A percentile compares a stretch with the other conserved stretches of the same genome.
These are phyloP conservation scores for Leptographium flavum DNA, from an alignment of 2,329 filamentous ascomycete genomes.

Conservation along the genomic window DNA sequence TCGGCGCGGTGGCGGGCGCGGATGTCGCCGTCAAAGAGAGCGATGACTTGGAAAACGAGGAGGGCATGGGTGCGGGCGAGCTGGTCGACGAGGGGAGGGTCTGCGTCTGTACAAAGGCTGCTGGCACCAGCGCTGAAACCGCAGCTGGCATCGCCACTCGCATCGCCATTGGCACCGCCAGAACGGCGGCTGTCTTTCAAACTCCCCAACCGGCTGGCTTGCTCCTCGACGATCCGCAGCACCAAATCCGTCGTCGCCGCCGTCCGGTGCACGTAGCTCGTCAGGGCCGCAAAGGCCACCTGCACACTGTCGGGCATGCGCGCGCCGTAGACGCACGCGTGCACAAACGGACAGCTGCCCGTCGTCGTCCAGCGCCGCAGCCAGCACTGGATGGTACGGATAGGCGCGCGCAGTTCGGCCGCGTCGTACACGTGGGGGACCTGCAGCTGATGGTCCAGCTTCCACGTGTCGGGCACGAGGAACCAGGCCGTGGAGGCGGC, in stretches of 20 bases:
- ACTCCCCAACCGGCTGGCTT: constrained; percentile 3
- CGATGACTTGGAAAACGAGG: constrained; percentile 33
- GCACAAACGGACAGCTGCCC: constrained; percentile 19
- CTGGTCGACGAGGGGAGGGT: constrained; percentile 10
- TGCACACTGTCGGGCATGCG: constrained; percentile 16
- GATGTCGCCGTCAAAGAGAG: constrained; percentile 36
- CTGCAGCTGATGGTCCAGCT: constrained; percentile 4
- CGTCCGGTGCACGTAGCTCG: constrained; percentile 12
- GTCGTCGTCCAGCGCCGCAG: constrained; percentile 15
- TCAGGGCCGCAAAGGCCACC: constrained; percentile 16
- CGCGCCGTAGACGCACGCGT: constrained; percentile 15
- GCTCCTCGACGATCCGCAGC: constrained; percentile 11
- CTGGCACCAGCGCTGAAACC: neutral
- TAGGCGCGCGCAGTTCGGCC: constrained; percentile 5
- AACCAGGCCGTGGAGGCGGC: constrained; percentile 8
- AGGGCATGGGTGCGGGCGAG: constrained; percentile 33
- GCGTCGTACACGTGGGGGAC: neutral
- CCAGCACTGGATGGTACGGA: constrained; percentile 12
- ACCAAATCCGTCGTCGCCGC: constrained; percentile 7
- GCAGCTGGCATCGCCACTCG: neutral
- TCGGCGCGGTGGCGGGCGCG: constrained; percentile 24
- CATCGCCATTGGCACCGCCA: too few relatives aligned
- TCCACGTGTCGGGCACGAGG: constrained; percentile 10
- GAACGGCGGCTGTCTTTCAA: too few relatives aligned
- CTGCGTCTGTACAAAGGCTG: neutral